These are phyloP conservation scores for Xylariaceae sp. DNA, from an alignment of 2,329 filamentous ascomycete species.

Conservation along the genomic window DNA sequence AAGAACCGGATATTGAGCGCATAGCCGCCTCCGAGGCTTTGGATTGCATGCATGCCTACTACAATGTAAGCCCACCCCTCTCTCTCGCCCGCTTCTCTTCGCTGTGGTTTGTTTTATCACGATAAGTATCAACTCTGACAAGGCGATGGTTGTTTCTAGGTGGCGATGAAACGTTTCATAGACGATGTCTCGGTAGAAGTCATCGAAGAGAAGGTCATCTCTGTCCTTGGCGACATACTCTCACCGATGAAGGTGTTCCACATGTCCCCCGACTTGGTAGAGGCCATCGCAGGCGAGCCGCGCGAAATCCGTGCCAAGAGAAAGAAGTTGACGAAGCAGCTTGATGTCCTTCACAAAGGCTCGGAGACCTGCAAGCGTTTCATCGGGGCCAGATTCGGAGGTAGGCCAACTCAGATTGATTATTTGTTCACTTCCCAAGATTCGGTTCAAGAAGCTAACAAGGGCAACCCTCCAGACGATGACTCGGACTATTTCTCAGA, in stretches of 20 bases:
- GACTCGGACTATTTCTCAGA: conserved; percentile 3
- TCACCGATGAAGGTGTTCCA: conserved; percentile 35
- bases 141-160: conserved; percentile 27
- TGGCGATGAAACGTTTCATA: conserved; percentile 40
- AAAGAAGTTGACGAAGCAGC: conserved; percentile 34
- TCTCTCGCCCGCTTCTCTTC: not conserved
- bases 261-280: conserved; percentile 35
- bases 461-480: not conserved
- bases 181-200: conserved; percentile 40
- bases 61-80: conserved; percentile 26
- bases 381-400: conserved; percentile 15
- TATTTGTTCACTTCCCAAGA: not conserved
- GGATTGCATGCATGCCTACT: conserved; percentile 35
- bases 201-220: conserved; percentile 38
- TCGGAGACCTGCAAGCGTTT: conserved; percentile 37
- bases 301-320: conserved; percentile 35
- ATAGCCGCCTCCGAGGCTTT: conserved; percentile 32
- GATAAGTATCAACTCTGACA: conserved; percentile 3
- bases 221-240: conserved; percentile 35
- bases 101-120: not conserved
- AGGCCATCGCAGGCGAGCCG: conserved; percentile 38
- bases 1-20: conserved; percentile 26
- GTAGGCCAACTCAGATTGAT: conserved; percentile 9
- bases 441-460: not conserved
- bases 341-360: conserved; percentile 36